Conservation (phyloP, 345 rosid species). For the Populus alba region DNA sequence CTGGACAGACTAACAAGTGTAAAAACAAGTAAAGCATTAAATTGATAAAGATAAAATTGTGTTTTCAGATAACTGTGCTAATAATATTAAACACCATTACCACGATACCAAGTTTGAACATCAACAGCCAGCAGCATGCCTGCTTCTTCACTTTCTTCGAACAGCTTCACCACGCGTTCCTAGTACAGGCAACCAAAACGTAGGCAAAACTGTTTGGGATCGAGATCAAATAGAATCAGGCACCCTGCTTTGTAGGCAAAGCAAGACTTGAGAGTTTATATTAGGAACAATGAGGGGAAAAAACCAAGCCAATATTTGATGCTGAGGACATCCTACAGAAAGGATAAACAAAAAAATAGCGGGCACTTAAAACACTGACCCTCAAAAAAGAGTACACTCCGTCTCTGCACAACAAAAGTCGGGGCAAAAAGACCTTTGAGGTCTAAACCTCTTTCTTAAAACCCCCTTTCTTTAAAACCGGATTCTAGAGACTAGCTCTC, state of each 20-base stretch:
- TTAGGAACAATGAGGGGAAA: neutral
- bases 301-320: too few species aligned
- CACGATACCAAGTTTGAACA: too few species aligned
- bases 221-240: neutral
- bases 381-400: neutral
- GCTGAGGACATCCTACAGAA: constrained; percentile 7
- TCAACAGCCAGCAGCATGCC: too few species aligned
- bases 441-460: neutral
- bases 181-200: neutral
- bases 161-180: too few species aligned
- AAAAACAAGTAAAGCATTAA: too few species aligned
- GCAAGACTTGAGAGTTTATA: neutral
- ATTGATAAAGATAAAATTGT: too few species aligned
- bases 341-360: neutral
- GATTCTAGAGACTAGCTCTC: constrained; percentile 26
- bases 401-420: constrained; percentile 4
- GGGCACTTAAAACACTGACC: neutral
- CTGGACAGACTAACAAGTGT: too few species aligned
- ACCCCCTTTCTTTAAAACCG: constrained; percentile 10
- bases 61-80: too few species aligned
- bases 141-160: too few species aligned
- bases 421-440: neutral
- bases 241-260: neutral
- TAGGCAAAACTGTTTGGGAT: neutral
- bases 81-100: too few species aligned